Conservation (phyloP, 208 protist genomes). For the Leishmania tarentolae region DNA sequence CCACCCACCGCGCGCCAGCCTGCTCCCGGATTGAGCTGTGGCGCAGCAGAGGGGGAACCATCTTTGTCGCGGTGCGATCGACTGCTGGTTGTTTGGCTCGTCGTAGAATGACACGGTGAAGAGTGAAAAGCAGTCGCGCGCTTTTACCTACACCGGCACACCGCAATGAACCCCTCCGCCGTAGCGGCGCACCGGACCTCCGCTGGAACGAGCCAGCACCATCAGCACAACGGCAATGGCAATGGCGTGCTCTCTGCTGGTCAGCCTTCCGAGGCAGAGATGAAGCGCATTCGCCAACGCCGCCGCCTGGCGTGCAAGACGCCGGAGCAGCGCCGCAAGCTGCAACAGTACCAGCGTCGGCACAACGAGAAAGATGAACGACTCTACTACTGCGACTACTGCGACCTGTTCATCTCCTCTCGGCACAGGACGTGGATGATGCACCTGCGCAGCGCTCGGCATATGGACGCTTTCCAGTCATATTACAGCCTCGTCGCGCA, state of each 20-base stretch:
- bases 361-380: slow-evolving; percentile 85
- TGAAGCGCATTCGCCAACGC: slow-evolving; percentile 37
- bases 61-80: background rate
- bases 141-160: background rate
- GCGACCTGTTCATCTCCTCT: slow-evolving; percentile 80
- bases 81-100: background rate
- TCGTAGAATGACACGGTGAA: background rate
- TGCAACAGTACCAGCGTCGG: slow-evolving; percentile 66
- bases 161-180: background rate
- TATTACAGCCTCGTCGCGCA: slow-evolving; percentile 68
- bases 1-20: background rate
- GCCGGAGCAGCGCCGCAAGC: slow-evolving; percentile 56
- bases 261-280: slow-evolving; percentile 39
- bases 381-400: slow-evolving; percentile 88
- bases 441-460: slow-evolving; percentile 61
- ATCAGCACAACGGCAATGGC: background rate
- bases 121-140: background rate
- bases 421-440: slow-evolving; percentile 39
- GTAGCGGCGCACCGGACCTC: background rate
- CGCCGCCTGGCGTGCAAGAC: slow-evolving; percentile 52
- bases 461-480: slow-evolving; percentile 66
- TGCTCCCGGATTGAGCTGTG: background rate
- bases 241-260: slow-evolving; percentile 5
- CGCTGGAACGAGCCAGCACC: background rate
- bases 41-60: background rate